Evolutionary conservation across 768 basidiomycete genomes (phyloP), one percentile per base, ranked within the genome.

Genomic region (Wakefieldia striispora): DNA sequence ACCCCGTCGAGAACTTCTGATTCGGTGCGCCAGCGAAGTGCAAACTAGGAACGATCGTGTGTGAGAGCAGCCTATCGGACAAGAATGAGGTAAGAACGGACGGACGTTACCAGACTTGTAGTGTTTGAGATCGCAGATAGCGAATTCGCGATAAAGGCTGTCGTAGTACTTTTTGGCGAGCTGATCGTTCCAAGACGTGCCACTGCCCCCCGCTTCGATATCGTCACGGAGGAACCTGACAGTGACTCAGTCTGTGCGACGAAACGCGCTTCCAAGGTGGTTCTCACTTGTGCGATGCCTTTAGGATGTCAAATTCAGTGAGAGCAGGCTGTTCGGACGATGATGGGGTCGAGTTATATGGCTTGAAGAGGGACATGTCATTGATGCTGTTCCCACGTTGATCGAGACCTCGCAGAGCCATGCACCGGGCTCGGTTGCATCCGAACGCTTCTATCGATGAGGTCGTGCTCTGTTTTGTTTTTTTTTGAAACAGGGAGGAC

Each of bases 11-110:
- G 72, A 13, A 97, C 94, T 69, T 98, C 95, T 2, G 77, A 72
- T 62, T 97, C 94, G 0, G 94, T 94, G 29, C 95, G 77, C 95
- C 95, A 98, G 13, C 95, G 85, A 5, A 98, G 77, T 0, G 93
- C 83, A 63, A 98, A 87, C 86, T 94, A 53, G 20, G 53, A 16
- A 4, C 40, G 34, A 31, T 20, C 23, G 45, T 41, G 33, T 29
- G 48, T 27, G 19, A 31, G 17, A n/a, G 3, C 10, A 9, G 29
- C 11, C 11, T 13, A 8, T 19, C 20, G 6, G 40, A 46, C 6
- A 6, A 2, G 5, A 14, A 33, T 16, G 33, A 33, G 4, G 33
- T 5, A 2, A 40, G 8, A 45, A 64, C 84, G 55, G 46, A 64
- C 84, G 55, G 53, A 95, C 92, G 52, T 89, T 87, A 14, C 91